phyloP scores from a whole-genome alignment of 768 basidiomycete genomes.

The Candolleomyces aberdarensis region DNA sequence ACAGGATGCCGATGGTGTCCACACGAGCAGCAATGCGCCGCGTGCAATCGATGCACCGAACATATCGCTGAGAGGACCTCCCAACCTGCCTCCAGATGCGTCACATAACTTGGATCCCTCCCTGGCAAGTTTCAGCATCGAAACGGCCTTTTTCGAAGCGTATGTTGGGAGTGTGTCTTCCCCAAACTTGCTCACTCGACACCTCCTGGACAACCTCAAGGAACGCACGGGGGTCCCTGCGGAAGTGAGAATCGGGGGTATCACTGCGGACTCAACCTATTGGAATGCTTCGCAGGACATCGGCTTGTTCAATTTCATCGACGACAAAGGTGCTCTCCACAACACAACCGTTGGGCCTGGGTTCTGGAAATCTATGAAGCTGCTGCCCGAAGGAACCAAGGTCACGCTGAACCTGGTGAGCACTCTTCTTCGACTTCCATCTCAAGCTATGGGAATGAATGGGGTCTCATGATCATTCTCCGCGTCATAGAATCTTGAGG shows the following conservation, averaged over 20 bases:
- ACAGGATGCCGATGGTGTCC: not conserved
- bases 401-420: constrained; percentile 44
- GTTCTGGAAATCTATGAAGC: constrained; percentile 46
- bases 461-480: not conserved
- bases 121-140: constrained; percentile 52
- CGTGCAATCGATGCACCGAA: not conserved
- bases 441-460: not conserved
- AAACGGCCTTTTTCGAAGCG: constrained; percentile 51
- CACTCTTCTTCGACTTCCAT: not conserved
- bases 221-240: constrained; percentile 42
- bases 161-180: constrained; percentile 43
- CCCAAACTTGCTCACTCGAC: constrained; percentile 42
- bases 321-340: constrained; percentile 36
- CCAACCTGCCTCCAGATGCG: constrained; percentile 39
- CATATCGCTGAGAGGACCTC: constrained; percentile 30
- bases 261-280: constrained; percentile 52
- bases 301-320: constrained; percentile 43
- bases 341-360: constrained; percentile 51
- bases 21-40: not conserved
- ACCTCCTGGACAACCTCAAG: constrained; percentile 43
- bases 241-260: constrained; percentile 50
- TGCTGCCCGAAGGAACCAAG: constrained; percentile 45
- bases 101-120: constrained; percentile 42
- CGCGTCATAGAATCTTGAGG: constrained; percentile 38
- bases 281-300: constrained; percentile 40